Evolutionary conservation across 257 asterid genomes (phyloP), one percentile per base, ranked within the genome.

Genomic region (Salvia splendens): DNA sequence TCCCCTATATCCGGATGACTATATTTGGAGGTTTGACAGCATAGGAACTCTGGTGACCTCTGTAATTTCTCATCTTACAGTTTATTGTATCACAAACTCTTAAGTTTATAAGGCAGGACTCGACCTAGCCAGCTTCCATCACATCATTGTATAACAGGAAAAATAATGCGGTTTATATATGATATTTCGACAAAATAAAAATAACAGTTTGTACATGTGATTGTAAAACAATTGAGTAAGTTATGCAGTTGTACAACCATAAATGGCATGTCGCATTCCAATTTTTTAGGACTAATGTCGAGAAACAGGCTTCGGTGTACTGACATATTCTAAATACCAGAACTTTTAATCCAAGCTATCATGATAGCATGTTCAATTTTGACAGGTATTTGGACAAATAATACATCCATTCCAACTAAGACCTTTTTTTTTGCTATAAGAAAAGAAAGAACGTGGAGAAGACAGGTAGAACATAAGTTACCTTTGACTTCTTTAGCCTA

Each of bases 401-500:
- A 73, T 47, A 41, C 7, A 71, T 59, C 32, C 50, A 33, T 50
- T 58, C 55, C 65, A 28, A 36, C 68, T 69, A 38, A 46, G 10
- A 36, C 20, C 54, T 40, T 12, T 24, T 49, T n/a, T 28, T 47
- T 16, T 20, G 49, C 67, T 48, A 61, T 36, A 40, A 63, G 42
- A 60, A 55, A 38, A 40, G 8, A 55, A 72, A 70, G 71, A 59
- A 32, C 11, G 20, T 52, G 62, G 38, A 47, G 59, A 62, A 58
- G 41, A 67, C 42, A 35, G 74, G 36, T 49, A 71, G 67, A 58
- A 36, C 17, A 66, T 14, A 47, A 66, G 12, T 61, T 80, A 86
- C 99, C 95, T 95, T 95, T 11, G 96, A 78, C 81, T 91, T 95
- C 90, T 91, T 95, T 76, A 95, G 82, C 82, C 90, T 91, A 71